These are phyloP conservation scores for Salix caprea DNA, from an alignment of 345 rosid genomes.

Conservation along the genomic window DNA sequence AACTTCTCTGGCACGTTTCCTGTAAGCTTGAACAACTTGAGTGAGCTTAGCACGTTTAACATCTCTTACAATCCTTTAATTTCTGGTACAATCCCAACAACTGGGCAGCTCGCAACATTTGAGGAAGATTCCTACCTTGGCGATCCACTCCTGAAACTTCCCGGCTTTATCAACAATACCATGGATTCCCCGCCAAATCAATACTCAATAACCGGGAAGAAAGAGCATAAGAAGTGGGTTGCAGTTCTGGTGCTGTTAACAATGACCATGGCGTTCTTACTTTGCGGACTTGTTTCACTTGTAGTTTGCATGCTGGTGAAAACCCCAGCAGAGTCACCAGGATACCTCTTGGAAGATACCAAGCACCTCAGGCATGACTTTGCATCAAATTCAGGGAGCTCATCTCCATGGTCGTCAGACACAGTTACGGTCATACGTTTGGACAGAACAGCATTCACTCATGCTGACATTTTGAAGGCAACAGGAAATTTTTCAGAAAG, in stretches of 20 bases:
- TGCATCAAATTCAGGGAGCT: slow-evolving; percentile 57
- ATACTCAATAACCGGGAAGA: neutral
- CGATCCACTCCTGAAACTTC: slow-evolving; percentile 56
- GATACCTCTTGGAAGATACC: slow-evolving; percentile 44
- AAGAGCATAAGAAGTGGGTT: slow-evolving; percentile 27
- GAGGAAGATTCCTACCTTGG: slow-evolving; percentile 74
- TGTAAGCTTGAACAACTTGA: slow-evolving; percentile 48
- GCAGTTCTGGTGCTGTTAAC: slow-evolving; percentile 36
- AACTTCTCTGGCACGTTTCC: slow-evolving; percentile 82
- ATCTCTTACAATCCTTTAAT: slow-evolving; percentile 74
- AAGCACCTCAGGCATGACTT: slow-evolving; percentile 45
- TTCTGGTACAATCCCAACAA: slow-evolving; percentile 59
- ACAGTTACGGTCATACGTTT: slow-evolving; percentile 68
- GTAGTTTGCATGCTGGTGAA: slow-evolving; percentile 39
- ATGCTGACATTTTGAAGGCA: slow-evolving; percentile 76
- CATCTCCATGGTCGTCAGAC: slow-evolving; percentile 75
- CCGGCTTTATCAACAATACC: slow-evolving; percentile 41
- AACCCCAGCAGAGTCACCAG: slow-evolving; percentile 31
- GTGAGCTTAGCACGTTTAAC: slow-evolving; percentile 71
- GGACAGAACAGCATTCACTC: slow-evolving; percentile 73
- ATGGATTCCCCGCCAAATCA: slow-evolving; percentile 1
- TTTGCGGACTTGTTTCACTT: slow-evolving; percentile 44
- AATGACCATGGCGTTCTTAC: slow-evolving; percentile 31
- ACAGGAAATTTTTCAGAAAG: slow-evolving; percentile 67
- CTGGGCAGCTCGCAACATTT: slow-evolving; percentile 74